A percentile compares a stretch with the other conserved stretches of the same genome.
phyloP scores from a whole-genome alignment of 139 green algal species.

The Nannochloris sp. region DNA sequence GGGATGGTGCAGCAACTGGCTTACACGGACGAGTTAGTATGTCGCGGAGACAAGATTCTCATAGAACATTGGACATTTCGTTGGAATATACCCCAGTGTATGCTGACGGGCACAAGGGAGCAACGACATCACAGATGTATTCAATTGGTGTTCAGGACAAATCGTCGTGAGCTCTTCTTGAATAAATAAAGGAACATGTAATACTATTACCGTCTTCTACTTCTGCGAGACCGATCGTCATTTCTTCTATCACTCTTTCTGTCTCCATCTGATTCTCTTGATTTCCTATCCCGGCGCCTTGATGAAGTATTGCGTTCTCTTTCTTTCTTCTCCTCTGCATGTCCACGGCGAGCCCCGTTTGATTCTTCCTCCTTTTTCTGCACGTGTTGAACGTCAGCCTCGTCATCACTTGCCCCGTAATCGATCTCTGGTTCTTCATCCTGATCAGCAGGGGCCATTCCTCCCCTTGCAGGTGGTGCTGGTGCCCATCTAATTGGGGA shows the following conservation, averaged over 20 bases:
- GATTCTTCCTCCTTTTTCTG: not conserved
- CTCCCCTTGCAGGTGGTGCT: no score
- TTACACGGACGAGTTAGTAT: conserved; percentile 64
- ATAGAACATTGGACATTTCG: conserved; percentile 69
- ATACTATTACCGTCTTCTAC: no score
- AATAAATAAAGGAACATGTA: no score
- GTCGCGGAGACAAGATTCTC: conserved; percentile 35
- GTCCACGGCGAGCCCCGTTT: not conserved
- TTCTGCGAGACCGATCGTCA: no score
- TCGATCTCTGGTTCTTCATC: not conserved
- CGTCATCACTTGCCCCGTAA: not conserved
- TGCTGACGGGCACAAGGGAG: conserved; percentile 15
- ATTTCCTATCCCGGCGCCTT: no score
- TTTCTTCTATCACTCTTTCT: no score
- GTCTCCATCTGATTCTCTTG: no score
- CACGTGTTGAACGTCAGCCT: not conserved
- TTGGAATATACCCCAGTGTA: conserved; percentile 33
- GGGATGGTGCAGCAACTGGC: not conserved
- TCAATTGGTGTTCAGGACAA: conserved; percentile 18
- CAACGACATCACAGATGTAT: conserved; percentile 10
- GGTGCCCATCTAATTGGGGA: no score
- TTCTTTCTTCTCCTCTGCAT: no score
- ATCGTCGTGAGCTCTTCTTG: not conserved
- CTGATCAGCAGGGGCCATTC: not conserved
- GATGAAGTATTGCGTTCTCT: no score